Percentiles rank a stretch among this genome's conserved stretches.
Conservation (phyloP, 768 basidiomycete species). For the Mycena maculata region DNA sequence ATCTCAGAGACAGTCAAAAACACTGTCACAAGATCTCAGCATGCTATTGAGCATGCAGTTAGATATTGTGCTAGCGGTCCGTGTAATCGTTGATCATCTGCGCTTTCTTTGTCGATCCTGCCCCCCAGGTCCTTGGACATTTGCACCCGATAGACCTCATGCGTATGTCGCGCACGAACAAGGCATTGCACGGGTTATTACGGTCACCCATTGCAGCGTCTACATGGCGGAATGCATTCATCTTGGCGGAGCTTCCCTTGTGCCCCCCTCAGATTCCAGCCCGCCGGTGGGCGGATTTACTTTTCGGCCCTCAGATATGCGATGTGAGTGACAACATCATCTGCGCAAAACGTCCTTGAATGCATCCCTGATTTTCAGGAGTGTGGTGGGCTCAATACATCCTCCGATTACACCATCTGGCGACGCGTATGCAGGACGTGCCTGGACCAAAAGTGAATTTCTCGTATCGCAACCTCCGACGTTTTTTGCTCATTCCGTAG, state of each 20-base stretch:
- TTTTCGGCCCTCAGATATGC: background rate
- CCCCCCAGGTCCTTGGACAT: constrained; percentile 3
- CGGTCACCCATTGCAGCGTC: background rate
- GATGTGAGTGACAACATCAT: background rate
- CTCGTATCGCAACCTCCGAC: background rate
- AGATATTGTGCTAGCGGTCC: too few relatives aligned
- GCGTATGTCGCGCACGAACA: background rate
- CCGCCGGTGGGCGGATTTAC: background rate
- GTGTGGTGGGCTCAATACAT: background rate
- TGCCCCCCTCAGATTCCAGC: background rate
- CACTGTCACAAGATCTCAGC: too few relatives aligned
- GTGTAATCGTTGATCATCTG: too few relatives aligned
- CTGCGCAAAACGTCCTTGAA: too few relatives aligned
- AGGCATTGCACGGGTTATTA: background rate
- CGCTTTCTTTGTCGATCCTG: too few relatives aligned
- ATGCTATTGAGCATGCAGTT: too few relatives aligned
- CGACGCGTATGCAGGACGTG: background rate
- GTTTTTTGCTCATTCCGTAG: background rate
- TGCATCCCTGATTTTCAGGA: too few relatives aligned
- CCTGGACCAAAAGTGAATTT: background rate
- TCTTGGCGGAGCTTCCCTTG: background rate
- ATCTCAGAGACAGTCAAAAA: too few relatives aligned
- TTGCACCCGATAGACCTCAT: background rate
- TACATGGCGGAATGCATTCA: background rate
- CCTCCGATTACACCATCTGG: background rate